Percentiles rank a stretch among this genome's conserved stretches.
Conservation (phyloP, 1,284 basidiomycete species). For the Heterobasidion parviporum region DNA sequence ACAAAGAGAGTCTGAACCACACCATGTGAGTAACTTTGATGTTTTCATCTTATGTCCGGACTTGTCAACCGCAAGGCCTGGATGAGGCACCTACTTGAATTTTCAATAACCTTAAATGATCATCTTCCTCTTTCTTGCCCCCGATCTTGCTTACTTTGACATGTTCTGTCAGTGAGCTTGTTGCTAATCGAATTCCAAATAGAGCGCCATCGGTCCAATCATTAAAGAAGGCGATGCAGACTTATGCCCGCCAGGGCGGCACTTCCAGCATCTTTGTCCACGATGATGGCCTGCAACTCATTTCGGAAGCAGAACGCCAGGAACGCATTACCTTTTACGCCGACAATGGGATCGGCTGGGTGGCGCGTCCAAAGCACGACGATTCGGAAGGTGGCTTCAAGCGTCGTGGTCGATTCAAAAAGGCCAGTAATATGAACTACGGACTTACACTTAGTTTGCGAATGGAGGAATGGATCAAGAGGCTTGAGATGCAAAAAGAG, state of each 20-base stretch:
- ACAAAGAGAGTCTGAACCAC: slow-evolving; percentile 65
- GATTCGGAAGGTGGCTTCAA: slow-evolving; percentile 34
- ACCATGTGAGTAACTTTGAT: slow-evolving; percentile 46
- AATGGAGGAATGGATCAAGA: slow-evolving; percentile 39
- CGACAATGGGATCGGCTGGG: slow-evolving; percentile 46
- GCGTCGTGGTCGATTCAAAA: slow-evolving; percentile 54
- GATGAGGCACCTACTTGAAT: no score
- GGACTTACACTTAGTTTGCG: slow-evolving; percentile 40
- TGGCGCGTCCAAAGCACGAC: slow-evolving; percentile 43
- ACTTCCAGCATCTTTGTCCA: slow-evolving; percentile 71
- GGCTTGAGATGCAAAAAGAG: slow-evolving; percentile 32
- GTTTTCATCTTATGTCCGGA: not conserved
- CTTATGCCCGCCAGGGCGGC: slow-evolving; percentile 77
- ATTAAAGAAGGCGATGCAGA: slow-evolving; percentile 81
- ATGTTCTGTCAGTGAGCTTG: not conserved
- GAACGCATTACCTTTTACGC: slow-evolving; percentile 39
- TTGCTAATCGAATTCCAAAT: not conserved
- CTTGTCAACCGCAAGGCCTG: not conserved
- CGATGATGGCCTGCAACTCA: slow-evolving; percentile 57
- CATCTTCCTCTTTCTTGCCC: not conserved
- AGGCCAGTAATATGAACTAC: slow-evolving; percentile 55
- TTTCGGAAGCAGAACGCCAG: slow-evolving; percentile 26
- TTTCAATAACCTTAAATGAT: no score
- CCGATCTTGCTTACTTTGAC: not conserved
- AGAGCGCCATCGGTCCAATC: slow-evolving; percentile 73